Conservation (phyloP, 805 yeast species). For the Lipomyces starkeyi region DNA sequence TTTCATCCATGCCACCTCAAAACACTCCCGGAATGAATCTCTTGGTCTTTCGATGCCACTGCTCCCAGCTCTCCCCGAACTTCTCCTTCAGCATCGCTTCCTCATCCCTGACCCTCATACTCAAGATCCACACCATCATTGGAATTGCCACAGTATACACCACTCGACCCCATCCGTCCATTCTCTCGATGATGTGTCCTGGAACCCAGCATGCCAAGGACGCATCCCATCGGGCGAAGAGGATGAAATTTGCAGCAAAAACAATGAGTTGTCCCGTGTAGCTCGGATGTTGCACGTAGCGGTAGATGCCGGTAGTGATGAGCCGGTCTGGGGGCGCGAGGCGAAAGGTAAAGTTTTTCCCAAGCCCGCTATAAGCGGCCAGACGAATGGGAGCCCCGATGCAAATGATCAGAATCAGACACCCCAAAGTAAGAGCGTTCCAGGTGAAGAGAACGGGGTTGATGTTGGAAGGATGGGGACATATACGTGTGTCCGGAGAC, state of each 20-base stretch:
- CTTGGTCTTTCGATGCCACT: not conserved
- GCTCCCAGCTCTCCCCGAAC: not conserved
- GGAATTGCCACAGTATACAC: not conserved
- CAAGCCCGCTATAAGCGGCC: not conserved
- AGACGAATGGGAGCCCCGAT: not conserved
- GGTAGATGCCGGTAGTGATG: not conserved
- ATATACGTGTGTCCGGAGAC: not conserved
- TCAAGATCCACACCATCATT: not conserved
- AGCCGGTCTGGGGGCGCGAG: not conserved
- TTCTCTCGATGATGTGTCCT: not conserved
- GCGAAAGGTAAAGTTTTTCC: not conserved
- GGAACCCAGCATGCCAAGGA: not conserved
- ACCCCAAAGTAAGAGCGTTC: not conserved
- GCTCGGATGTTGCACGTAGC: not conserved
- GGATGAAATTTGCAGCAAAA: not conserved
- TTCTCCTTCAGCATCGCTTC: not conserved
- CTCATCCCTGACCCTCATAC: not conserved
- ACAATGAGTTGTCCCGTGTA: not conserved
- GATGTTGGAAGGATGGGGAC: not conserved
- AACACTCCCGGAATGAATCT: not conserved
- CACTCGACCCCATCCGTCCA: not conserved
- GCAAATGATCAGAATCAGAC: not conserved
- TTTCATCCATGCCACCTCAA: not conserved
- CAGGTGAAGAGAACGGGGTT: constrained; percentile 2
- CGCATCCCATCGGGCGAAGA: not conserved